Conservation (phyloP, 441 rosid genomes). For the Dalechampia spathulata region DNA sequence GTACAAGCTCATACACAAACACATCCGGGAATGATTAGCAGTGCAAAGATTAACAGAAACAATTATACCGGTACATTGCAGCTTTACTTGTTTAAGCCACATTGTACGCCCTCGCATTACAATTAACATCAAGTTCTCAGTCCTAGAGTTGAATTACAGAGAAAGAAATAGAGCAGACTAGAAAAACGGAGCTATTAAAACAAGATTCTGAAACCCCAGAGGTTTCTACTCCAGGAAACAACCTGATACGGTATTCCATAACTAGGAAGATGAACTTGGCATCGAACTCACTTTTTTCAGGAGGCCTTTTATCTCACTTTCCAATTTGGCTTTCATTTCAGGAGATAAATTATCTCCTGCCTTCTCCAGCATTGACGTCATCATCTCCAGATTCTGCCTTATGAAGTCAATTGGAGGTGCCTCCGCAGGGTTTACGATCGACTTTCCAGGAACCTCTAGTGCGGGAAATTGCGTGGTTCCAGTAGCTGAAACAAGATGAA, state of each 20-base stretch:
- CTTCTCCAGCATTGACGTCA: constrained; percentile 77
- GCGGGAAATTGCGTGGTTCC: constrained; percentile 4
- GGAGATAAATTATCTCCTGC: constrained; percentile 73
- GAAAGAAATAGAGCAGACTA: neutral
- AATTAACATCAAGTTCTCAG: neutral
- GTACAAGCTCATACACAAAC: too few species aligned
- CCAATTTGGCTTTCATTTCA: constrained; percentile 59
- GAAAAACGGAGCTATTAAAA: constrained; percentile 14
- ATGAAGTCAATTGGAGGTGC: constrained; percentile 59
- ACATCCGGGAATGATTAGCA: too few species aligned
- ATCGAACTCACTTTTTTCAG: constrained; percentile 57
- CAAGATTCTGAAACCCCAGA: constrained; percentile 2
- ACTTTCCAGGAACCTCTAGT: constrained; percentile 22
- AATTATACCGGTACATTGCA: neutral
- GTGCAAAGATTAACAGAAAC: neutral
- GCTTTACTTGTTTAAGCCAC: constrained; percentile 1
- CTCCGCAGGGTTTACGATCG: constrained; percentile 24
- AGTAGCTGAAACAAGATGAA: constrained; percentile 28
- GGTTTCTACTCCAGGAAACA: constrained; percentile 9
- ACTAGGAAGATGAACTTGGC: constrained; percentile 47
- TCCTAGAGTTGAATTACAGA: neutral
- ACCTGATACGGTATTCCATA: constrained; percentile 6
- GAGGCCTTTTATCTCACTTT: constrained; percentile 64
- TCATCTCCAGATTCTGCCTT: constrained; percentile 76
- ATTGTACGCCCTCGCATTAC: constrained; percentile 8